Evolutionary conservation across 2,329 filamentous ascomycete genomes (phyloP).

Genomic region (Phaeophleospora eucalypticola): DNA sequence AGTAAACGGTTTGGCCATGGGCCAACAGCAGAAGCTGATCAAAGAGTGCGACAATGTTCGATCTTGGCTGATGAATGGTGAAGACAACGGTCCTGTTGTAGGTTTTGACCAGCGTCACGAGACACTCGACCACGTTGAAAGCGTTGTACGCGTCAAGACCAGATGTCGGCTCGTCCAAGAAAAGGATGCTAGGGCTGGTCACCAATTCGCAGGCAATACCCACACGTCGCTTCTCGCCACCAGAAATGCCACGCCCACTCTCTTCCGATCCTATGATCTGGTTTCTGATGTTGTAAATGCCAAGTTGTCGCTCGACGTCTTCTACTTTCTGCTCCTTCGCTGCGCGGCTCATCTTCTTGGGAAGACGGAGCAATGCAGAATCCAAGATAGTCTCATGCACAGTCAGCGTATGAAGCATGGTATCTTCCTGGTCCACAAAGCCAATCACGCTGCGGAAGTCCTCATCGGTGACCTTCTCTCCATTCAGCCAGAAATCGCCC

Average conservation of each 20-base stretch:
- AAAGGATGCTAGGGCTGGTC: conserved; percentile 93
- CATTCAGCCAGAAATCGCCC: conserved; percentile 89
- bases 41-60: conserved; percentile 96
- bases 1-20: conserved; percentile 86
- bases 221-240: conserved; percentile 92
- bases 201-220: conserved; percentile 97
- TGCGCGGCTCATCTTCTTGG: conserved; percentile 78
- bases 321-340: conserved; percentile 89
- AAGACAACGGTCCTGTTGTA: conserved; percentile 98
- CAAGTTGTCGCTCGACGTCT: conserved; percentile 93
- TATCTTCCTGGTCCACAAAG: conserved; percentile 97
- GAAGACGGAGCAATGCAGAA: conserved; percentile 86
- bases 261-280: conserved; percentile 96
- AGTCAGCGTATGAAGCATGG: conserved; percentile 89
- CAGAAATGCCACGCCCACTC: conserved; percentile 90
- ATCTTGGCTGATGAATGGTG: conserved; percentile 95
- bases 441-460: conserved; percentile 91
- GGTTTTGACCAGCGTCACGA: conserved; percentile 89
- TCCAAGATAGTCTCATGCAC: conserved; percentile 97
- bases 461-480: conserved; percentile 76
- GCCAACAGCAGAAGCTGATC: conserved; percentile 90
- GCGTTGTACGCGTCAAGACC: conserved; percentile 95
- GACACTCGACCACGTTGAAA: conserved; percentile 94
- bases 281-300: conserved; percentile 89
- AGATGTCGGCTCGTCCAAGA: conserved; percentile 94